A percentile compares a stretch with the other conserved stretches of the same genome.
Conservation (phyloP, 345 rosid species). For the Laguncularia racemosa region DNA sequence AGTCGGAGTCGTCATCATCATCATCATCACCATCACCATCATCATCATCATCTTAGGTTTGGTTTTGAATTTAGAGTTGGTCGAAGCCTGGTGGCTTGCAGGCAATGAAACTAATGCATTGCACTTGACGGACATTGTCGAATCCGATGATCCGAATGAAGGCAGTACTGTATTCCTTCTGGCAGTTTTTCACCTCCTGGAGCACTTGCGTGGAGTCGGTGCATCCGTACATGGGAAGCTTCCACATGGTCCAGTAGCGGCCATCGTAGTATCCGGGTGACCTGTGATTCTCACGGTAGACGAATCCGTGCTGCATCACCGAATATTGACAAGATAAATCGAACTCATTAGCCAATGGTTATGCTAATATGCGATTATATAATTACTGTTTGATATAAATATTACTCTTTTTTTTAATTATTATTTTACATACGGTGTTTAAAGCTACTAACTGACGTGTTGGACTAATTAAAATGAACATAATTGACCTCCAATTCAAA, state of each 20-base stretch:
- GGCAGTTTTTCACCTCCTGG: conserved; percentile 39
- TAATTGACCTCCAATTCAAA: conserved; percentile 6
- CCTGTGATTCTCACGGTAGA: conserved; percentile 33
- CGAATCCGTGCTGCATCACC: conserved; percentile 33
- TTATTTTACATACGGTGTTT: too few species aligned
- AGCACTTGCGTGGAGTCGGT: conserved; percentile 48
- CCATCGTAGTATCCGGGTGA: conserved; percentile 70
- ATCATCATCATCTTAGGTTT: too few species aligned
- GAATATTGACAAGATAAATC: too few species aligned
- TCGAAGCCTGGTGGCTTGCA: conserved; percentile 28
- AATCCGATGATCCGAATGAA: conserved; percentile 51
- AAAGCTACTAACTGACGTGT: too few species aligned
- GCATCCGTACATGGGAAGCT: conserved; percentile 79
- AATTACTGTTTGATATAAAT: too few species aligned
- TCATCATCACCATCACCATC: too few species aligned
- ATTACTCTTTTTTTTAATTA: too few species aligned
- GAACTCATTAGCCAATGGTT: too few species aligned
- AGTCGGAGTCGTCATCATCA: too few species aligned
- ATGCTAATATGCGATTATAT: too few species aligned
- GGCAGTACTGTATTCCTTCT: conserved; percentile 38
- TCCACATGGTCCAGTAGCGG: conserved; percentile 74
- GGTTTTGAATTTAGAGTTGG: not conserved
- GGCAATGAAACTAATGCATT: conserved; percentile 63
- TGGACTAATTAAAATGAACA: not conserved
- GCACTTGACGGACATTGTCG: conserved; percentile 37